A percentile compares a stretch with the other conserved stretches of the same genome.
Conservation (phyloP, 2,329 filamentous ascomycete genomes). For the Penicillium digitatum region DNA sequence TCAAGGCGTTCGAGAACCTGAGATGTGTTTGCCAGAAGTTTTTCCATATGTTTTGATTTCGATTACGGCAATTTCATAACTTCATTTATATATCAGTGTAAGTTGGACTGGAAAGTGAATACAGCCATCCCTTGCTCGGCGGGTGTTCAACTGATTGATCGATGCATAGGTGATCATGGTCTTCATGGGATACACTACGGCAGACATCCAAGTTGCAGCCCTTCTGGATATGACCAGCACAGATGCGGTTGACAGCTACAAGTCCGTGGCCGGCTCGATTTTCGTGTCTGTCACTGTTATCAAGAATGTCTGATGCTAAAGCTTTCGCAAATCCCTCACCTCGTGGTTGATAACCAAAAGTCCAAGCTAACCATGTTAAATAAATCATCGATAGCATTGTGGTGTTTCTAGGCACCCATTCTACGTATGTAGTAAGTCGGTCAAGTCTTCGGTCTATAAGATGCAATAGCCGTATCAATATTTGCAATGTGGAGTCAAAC, state of each 20-base stretch:
- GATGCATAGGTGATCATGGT: slow-evolving; percentile 42
- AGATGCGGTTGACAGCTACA: slow-evolving; percentile 63
- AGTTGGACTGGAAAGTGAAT: slow-evolving; percentile 52
- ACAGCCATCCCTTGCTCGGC: background rate
- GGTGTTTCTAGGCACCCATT: slow-evolving; percentile 53
- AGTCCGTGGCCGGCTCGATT: slow-evolving; percentile 57
- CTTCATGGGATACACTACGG: slow-evolving; percentile 55
- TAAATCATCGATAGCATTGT: slow-evolving; percentile 51
- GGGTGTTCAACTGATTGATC: background rate
- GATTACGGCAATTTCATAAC: slow-evolving; percentile 57
- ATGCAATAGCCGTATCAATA: slow-evolving; percentile 38
- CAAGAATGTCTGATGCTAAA: slow-evolving; percentile 63
- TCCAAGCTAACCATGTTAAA: slow-evolving; percentile 60
- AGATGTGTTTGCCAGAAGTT: slow-evolving; percentile 56
- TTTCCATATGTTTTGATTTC: slow-evolving; percentile 56
- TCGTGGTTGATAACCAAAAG: slow-evolving; percentile 52
- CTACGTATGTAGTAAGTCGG: slow-evolving; percentile 57
- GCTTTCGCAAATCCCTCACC: slow-evolving; percentile 55
- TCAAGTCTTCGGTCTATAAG: slow-evolving; percentile 53
- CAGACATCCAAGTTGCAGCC: slow-evolving; percentile 57
- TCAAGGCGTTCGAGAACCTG: slow-evolving; percentile 54
- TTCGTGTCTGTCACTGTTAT: slow-evolving; percentile 61
- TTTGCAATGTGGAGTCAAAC: background rate
- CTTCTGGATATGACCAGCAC: slow-evolving; percentile 55
- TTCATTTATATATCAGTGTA: slow-evolving; percentile 51